Conservation (phyloP, 2,329 filamentous ascomycete genomes). For the Lachnellula cervina region DNA sequence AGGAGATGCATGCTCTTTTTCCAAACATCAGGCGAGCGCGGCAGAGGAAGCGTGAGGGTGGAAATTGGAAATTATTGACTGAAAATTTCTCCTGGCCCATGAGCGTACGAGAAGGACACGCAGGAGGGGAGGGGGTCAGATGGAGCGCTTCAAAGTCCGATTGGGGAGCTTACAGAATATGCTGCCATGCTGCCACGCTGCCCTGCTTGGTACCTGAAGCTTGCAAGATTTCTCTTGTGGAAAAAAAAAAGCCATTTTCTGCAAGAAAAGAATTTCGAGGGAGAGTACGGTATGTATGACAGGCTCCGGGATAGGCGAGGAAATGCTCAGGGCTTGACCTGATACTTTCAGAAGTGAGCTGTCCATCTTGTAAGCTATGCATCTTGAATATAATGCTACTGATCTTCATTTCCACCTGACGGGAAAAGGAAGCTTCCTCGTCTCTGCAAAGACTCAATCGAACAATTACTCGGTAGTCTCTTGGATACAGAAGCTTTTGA, state of each 20-base stretch:
- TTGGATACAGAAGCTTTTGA: too few species aligned
- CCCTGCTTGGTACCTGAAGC: background rate
- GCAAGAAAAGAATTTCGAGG: background rate
- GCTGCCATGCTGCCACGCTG: background rate
- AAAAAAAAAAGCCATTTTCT: background rate
- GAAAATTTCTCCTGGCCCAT: conserved; percentile 2
- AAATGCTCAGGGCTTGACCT: background rate
- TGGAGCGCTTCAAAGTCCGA: background rate
- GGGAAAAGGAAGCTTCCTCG: background rate
- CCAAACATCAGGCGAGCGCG: background rate
- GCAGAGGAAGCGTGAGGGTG: background rate
- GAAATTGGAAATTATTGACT: background rate
- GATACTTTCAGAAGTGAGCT: background rate
- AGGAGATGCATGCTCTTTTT: background rate
- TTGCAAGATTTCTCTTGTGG: background rate
- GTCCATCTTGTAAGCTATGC: background rate
- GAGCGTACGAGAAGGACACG: background rate
- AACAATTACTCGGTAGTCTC: too few species aligned
- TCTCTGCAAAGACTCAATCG: too few species aligned
- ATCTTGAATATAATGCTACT: background rate
- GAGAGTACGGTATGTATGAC: too few species aligned
- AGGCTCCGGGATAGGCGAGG: background rate
- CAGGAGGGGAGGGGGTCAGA: background rate
- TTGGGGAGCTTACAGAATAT: background rate
- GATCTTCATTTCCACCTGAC: background rate